Conservation (phyloP, 495 filamentous ascomycete genomes). For the Thermochaetoides thermophila region DNA sequence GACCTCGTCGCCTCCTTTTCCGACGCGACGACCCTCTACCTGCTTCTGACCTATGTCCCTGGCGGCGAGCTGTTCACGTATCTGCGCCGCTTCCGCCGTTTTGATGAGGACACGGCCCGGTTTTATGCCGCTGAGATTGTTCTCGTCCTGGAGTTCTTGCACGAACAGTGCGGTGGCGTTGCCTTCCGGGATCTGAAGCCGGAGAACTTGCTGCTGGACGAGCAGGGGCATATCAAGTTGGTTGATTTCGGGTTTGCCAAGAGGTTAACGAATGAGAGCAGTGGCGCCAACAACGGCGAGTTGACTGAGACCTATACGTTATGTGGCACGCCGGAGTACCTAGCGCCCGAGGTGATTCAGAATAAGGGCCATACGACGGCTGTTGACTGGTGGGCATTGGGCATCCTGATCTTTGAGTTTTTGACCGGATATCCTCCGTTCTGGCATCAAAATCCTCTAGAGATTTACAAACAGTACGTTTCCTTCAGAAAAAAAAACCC, state of each 20-base stretch:
- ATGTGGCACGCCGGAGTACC: slow-evolving; percentile 91
- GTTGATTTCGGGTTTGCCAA: slow-evolving; percentile 99
- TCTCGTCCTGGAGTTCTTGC: slow-evolving; percentile 80
- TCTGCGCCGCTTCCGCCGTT: slow-evolving; percentile 68
- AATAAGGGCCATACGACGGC: slow-evolving; percentile 89
- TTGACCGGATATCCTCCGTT: slow-evolving; percentile 92
- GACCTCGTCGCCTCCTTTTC: slow-evolving; percentile 82
- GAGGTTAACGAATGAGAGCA: slow-evolving; percentile 40
- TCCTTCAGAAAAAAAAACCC: no score
- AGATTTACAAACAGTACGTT: slow-evolving; percentile 78
- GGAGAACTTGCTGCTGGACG: slow-evolving; percentile 88
- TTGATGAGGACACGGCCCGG: slow-evolving; percentile 69
- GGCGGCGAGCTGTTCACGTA: slow-evolving; percentile 95
- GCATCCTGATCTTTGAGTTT: slow-evolving; percentile 93
- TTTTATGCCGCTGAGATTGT: slow-evolving; percentile 97
- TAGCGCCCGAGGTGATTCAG: slow-evolving; percentile 91
- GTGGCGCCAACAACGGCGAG: slow-evolving; percentile 28
- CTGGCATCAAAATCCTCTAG: slow-evolving; percentile 91
- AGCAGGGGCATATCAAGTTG: slow-evolving; percentile 82
- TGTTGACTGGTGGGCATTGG: slow-evolving; percentile 99
- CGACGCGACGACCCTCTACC: slow-evolving; percentile 76
- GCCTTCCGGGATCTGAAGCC: slow-evolving; percentile 95
- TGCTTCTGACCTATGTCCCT: slow-evolving; percentile 83
- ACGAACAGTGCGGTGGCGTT: slow-evolving; percentile 66
- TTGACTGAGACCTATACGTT: slow-evolving; percentile 92